phyloP scores from a whole-genome alignment of 352 stramenopile genomes.

The Hyaloperonospora brassicae region DNA sequence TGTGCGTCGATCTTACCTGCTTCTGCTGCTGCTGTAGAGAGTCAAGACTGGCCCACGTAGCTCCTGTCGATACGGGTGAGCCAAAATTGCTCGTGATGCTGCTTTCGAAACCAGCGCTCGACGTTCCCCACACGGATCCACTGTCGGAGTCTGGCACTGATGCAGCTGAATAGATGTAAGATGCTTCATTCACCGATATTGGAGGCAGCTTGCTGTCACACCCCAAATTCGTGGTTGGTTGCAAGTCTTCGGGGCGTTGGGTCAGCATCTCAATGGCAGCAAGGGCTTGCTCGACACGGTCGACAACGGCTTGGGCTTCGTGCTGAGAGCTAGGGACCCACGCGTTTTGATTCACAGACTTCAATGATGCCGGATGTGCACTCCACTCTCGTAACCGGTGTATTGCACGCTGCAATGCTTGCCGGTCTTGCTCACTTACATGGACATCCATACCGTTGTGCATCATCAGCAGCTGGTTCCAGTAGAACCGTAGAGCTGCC shows the following conservation, averaged over 20 bases:
- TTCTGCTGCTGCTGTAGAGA: constrained; percentile 21
- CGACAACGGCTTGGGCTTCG: constrained; percentile 47
- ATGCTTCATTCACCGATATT: constrained; percentile 31
- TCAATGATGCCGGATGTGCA: constrained; percentile 25
- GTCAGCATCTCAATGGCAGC: constrained; percentile 14
- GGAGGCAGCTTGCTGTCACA: constrained; percentile 27
- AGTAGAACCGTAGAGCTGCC: constrained; percentile 49
- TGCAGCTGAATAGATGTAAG: constrained; percentile 31
- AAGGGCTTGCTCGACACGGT: constrained; percentile 51
- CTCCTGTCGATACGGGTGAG: constrained; percentile 15
- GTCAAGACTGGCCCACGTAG: constrained; percentile 27
- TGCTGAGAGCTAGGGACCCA: constrained; percentile 45
- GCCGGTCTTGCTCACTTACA: constrained; percentile 43
- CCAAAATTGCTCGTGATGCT: constrained; percentile 20
- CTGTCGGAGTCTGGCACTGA: constrained; percentile 14
- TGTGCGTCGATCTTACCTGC: constrained; percentile 23
- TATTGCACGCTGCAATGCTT: constrained; percentile 39
- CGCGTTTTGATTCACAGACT: constrained; percentile 26
- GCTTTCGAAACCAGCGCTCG: constrained; percentile 14
- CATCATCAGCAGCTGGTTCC: constrained; percentile 42
- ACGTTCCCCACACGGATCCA: constrained; percentile 12
- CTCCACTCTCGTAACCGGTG: constrained; percentile 53
- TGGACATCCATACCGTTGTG: constrained; percentile 20
- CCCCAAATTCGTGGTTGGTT: constrained; percentile 13
- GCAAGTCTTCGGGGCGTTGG: constrained; percentile 6